Percentiles rank a stretch among this genome's conserved stretches.
phyloP scores from a whole-genome alignment of 2,329 filamentous ascomycete species.

The Penicillium sp. region DNA sequence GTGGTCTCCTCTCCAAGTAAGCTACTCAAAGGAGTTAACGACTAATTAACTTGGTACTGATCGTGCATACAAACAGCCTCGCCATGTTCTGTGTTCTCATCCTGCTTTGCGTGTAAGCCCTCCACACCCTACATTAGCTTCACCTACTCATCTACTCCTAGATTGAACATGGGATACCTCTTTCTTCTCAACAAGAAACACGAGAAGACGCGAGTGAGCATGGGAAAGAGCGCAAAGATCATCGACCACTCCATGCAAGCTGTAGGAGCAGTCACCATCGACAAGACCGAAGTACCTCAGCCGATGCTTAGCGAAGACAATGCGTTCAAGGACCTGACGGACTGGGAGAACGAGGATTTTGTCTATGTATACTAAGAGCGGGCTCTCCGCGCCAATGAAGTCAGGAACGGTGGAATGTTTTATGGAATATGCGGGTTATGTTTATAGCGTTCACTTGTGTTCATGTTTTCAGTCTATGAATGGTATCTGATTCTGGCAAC shows the following conservation, averaged over 20 bases:
- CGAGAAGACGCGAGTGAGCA: slow-evolving; percentile 44
- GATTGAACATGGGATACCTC: slow-evolving; percentile 44
- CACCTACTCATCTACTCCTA: too few relatives aligned
- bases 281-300: too few relatives aligned
- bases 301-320: slow-evolving; percentile 44
- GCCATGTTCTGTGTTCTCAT: slow-evolving; percentile 53
- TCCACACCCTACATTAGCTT: too few relatives aligned
- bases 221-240: slow-evolving; percentile 53
- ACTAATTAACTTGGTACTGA: too few relatives aligned
- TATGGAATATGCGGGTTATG: not conserved
- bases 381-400: too few relatives aligned
- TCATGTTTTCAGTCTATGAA: not conserved
- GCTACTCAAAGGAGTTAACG: not conserved
- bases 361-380: slow-evolving; percentile 46
- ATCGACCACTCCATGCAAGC: slow-evolving; percentile 54
- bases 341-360: slow-evolving; percentile 56
- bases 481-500: too few relatives aligned
- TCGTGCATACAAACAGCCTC: too few relatives aligned
- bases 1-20: slow-evolving; percentile 51
- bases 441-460: too few relatives aligned
- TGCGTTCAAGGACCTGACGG: slow-evolving; percentile 52
- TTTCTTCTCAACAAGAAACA: slow-evolving; percentile 49
- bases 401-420: not conserved
- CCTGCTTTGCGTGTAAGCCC: too few relatives aligned
- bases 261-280: slow-evolving; percentile 18